These are phyloP conservation scores for Serendipita sp. DNA, from an alignment of 768 basidiomycete genomes.

Conservation along the genomic window DNA sequence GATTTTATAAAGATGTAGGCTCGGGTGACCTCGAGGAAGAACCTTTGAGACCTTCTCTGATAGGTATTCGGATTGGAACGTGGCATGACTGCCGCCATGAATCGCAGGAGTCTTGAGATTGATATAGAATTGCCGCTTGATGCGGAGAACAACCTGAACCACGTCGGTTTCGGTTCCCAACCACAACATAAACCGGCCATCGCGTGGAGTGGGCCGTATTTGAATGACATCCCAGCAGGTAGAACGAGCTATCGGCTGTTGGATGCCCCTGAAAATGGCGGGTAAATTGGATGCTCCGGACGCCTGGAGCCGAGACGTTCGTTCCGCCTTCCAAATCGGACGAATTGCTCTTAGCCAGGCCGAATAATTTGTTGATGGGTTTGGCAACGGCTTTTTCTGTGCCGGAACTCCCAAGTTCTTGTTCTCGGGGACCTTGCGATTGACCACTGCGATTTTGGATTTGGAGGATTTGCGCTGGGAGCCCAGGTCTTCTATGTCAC, in stretches of 20 bases:
- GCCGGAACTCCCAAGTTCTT: slow-evolving; percentile 26
- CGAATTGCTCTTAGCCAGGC: slow-evolving; percentile 67
- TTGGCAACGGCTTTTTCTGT: slow-evolving; percentile 33
- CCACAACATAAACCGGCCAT: slow-evolving; percentile 83
- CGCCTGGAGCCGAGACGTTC: slow-evolving; percentile 31
- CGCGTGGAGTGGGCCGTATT: slow-evolving; percentile 56
- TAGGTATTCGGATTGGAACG: slow-evolving; percentile 47
- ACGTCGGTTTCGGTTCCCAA: slow-evolving; percentile 66
- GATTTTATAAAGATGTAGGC: slow-evolving; percentile 69
- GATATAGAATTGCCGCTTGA: slow-evolving; percentile 86
- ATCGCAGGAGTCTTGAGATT: slow-evolving; percentile 57
- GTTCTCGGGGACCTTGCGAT: slow-evolving; percentile 29
- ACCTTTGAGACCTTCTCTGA: slow-evolving; percentile 58
- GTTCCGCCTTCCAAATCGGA: slow-evolving; percentile 55
- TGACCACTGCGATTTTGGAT: slow-evolving; percentile 38
- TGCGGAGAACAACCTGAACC: slow-evolving; percentile 63
- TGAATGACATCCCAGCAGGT: slow-evolving; percentile 88
- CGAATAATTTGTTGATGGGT: slow-evolving; percentile 49
- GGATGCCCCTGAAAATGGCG: slow-evolving; percentile 55
- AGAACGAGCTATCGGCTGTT: slow-evolving; percentile 30
- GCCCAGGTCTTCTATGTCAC: slow-evolving; percentile 51
- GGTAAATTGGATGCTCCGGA: slow-evolving; percentile 35
- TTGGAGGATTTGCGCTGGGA: slow-evolving; percentile 11
- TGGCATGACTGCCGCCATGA: slow-evolving; percentile 23
- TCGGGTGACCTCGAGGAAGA: slow-evolving; percentile 64